phyloP scores from a whole-genome alignment of 208 protist genomes.

The Wallacemonas sp. region DNA sequence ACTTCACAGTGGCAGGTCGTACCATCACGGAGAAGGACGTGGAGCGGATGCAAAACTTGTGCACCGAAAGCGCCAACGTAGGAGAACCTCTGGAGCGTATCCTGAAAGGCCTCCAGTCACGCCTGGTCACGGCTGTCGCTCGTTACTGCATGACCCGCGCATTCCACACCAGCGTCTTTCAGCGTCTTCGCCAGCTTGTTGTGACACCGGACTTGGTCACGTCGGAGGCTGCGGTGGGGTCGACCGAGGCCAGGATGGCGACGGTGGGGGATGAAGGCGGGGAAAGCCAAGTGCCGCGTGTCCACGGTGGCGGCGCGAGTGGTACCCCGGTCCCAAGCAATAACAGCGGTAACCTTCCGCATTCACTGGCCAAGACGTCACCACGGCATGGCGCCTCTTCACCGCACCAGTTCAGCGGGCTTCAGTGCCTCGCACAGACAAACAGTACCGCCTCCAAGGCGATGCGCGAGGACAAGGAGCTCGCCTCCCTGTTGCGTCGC shows the following conservation, averaged over 20 bases:
- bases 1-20: background rate
- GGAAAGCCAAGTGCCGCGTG: background rate
- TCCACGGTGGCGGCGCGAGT: no score
- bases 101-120: conserved; percentile 5
- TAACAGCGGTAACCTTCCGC: no score
- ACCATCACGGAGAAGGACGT: conserved; percentile 1
- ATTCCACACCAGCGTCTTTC: conserved; percentile 4
- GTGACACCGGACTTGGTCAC: background rate
- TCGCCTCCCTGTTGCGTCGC: conserved; percentile 44
- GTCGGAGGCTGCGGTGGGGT: background rate
- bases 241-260: background rate
- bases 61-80: background rate
- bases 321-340: no score
- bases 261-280: background rate
- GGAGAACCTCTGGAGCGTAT: conserved; percentile 9
- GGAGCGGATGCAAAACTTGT: conserved; percentile 8
- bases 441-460: conserved; percentile 2
- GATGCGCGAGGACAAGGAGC: conserved; percentile 23
- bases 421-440: conserved; percentile 17
- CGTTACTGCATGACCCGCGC: conserved; percentile 10
- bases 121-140: conserved; percentile 6
- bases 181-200: background rate
- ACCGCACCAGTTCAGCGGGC: background rate
- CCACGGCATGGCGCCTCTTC: no score
- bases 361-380: no score